These are phyloP conservation scores for Populus nigra DNA, from an alignment of 345 rosid species.

Conservation along the genomic window DNA sequence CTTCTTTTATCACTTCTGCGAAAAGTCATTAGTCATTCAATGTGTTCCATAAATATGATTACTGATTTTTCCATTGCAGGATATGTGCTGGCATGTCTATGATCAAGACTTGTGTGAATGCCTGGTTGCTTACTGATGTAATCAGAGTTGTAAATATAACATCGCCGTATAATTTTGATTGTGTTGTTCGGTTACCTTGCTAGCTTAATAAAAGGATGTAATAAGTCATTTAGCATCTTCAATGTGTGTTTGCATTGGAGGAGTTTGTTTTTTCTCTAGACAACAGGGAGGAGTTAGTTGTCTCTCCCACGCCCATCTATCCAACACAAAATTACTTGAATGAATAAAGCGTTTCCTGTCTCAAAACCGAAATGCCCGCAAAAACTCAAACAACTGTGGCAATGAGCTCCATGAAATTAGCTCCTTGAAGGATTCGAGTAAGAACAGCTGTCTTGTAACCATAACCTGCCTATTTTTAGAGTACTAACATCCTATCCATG, in stretches of 20 bases:
- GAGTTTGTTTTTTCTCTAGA: too few species aligned
- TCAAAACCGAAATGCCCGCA: background rate
- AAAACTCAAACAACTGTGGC: background rate
- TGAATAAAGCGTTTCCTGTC: too few species aligned
- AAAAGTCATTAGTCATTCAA: background rate
- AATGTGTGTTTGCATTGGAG: background rate
- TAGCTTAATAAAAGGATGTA: background rate
- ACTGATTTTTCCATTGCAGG: background rate
- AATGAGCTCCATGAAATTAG: background rate
- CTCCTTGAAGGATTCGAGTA: background rate
- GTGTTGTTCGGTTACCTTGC: background rate
- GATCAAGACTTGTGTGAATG: background rate
- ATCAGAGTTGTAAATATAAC: background rate
- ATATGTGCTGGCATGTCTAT: background rate
- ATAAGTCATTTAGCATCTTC: background rate
- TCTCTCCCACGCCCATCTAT: too few species aligned
- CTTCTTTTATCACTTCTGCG: background rate
- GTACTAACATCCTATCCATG: background rate
- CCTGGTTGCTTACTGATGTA: background rate
- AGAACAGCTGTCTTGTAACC: background rate
- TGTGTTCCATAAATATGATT: background rate
- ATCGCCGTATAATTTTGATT: background rate
- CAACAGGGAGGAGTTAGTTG: too few species aligned
- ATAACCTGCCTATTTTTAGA: background rate
- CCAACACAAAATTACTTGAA: too few species aligned